Evolutionary conservation across 208 protist genomes (phyloP), one percentile per base, ranked within the genome.

Genomic region (Lotmaria passim): DNA sequence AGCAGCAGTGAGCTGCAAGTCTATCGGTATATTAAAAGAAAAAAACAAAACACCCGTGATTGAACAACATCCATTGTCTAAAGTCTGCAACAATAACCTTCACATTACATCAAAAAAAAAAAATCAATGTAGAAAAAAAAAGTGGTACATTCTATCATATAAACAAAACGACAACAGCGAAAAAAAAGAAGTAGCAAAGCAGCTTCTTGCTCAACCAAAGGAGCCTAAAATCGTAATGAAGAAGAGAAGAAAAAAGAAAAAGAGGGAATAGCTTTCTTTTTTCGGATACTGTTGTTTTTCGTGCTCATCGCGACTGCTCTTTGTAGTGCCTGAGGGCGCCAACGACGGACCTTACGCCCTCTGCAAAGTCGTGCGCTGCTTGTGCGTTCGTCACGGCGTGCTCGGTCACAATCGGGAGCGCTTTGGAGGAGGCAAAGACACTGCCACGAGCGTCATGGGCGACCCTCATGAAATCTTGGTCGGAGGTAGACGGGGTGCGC

Each of bases 341-440:
- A 21, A 76, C 33, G n/a, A 76, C 59, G 6, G 46, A 53, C 24
- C 33, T 65, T 21, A 76, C 70, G 7, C 62, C 70, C 0, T 50
- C 36, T 6, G 58, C 70, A 58, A 76, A 76, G 46, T 58, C 62
- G n/a, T 76, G 61, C 23, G 70, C 70, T 7, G 62, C n/a, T 52
- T 59, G 62, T 26, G 70, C 70, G 3, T 76, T 62, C 21, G 44
- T 59, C 30, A 76, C 70, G 14, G 19, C 60, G 62, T 70, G 62
- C 62, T 76, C 70, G 33, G 34, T 33, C 44, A 52, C 41, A 15
- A 76, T 76, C 10, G 70, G 62, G 21, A 76, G 56, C 23, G 56
- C 70, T 26, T 21, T 36, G 3, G 55, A 7, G 31, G 17, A 21
- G 3, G 39, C n/a, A 24, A 46, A 10, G 23, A 38, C 50, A 36